Evolutionary conservation across 148 eudicot genomes (phyloP), one percentile per base, ranked within the genome.

Genomic region (Heliamphora exappendiculata): DNA sequence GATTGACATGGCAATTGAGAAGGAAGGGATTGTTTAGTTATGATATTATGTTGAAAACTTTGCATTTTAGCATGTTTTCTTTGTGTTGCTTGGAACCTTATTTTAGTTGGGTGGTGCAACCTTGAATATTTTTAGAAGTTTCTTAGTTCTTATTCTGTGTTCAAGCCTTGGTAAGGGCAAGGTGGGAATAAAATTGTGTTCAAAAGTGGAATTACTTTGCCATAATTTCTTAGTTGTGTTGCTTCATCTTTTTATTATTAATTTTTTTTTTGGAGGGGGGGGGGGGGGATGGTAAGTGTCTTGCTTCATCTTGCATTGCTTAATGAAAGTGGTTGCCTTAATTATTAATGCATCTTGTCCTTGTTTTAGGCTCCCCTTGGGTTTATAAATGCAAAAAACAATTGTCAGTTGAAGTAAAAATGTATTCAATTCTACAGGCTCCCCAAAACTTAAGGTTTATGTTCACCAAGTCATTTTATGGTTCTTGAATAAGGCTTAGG

Each of bases 1-100:
- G 57, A 62, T 62, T 71, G 44, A 37, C 7, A 66, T 66, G 50
- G n/a, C 49, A 41, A 22, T n/a, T 66, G 70, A 39, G 70, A 66
- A 39, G 9, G 26, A 22, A 7, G 34, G 54, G 6, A 68, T 31
- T 68, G 37, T n/a, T 70, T 63, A 29, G 31, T 63, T 33, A 20
- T 47, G 31, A 45, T 37, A 58, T 39, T 39, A 72, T 72, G 75
- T 37, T 51, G 31, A 58, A 72, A n/a, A 20, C 36, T 37, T 39
- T 39, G 47, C 19, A 3, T 54, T 57, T 13, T 68, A 67, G 47
- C 54, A 22, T 45, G 14, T n/a, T 13, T 67, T 24, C 41, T 53
- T 0, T 24, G n/a, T 58, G 8, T 72, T 22, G 62, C 42, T 72
- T 39, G 33, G 64, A 44, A 24, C 54, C 10, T 7, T 34, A 8